Evolutionary conservation across 2,329 filamentous ascomycete genomes (phyloP).

Genomic region (Stachybotrys chartarum): DNA sequence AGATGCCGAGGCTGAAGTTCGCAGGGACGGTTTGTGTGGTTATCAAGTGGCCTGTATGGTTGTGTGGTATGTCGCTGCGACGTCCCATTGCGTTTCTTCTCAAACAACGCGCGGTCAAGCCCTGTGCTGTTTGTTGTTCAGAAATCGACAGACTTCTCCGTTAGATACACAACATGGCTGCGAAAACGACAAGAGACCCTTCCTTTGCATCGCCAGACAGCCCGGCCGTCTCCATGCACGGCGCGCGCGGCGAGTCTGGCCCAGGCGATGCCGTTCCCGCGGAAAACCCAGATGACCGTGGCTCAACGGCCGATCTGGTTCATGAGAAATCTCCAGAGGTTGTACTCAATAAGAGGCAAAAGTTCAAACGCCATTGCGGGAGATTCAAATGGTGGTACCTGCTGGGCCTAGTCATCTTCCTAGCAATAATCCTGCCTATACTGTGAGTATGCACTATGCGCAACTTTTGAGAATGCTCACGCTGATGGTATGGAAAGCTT

Average conservation of each 20-base stretch:
- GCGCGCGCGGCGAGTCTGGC: not conserved
- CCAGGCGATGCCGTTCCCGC: not conserved
- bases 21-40: too few relatives aligned
- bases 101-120: too few relatives aligned
- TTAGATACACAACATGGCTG: not conserved
- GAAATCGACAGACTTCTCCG: too few relatives aligned
- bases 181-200: not conserved
- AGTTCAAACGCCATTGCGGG: constrained; percentile 30
- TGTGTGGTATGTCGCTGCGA: too few relatives aligned
- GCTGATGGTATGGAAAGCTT: constrained; percentile 24
- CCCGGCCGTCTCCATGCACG: not conserved
- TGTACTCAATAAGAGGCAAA: constrained; percentile 22
- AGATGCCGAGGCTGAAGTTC: not conserved
- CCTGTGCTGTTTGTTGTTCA: too few relatives aligned
- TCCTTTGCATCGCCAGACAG: not conserved
- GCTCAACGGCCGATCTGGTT: constrained; percentile 9
- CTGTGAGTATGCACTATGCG: constrained; percentile 26
- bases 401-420: constrained; percentile 29
- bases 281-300: constrained; percentile 2
- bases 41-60: not conserved
- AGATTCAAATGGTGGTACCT: constrained; percentile 37
- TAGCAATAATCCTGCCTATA: constrained; percentile 36
- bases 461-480: not conserved
- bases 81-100: too few relatives aligned
- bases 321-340: constrained; percentile 6